Percentiles rank a stretch among this genome's conserved stretches.
Evolutionary conservation across 148 eudicot genomes (phyloP).

Genomic region (Silene conica): DNA sequence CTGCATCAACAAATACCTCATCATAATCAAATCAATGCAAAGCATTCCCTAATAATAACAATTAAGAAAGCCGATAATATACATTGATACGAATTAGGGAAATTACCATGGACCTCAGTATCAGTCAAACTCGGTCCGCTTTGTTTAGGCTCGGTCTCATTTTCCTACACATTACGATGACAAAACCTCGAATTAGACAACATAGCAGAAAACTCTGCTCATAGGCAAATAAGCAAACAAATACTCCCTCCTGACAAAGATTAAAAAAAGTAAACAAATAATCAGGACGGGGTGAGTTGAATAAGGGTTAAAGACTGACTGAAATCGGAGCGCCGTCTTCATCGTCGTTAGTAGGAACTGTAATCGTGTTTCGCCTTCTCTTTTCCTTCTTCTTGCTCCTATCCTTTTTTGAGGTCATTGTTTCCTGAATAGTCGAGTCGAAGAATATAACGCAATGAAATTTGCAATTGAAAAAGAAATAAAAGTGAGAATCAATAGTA

Average conservation of each 20-base stretch:
- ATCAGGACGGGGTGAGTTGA: background rate
- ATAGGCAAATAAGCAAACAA: background rate
- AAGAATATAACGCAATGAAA: background rate
- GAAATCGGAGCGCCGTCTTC: slow-evolving; percentile 5
- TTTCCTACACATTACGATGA: background rate
- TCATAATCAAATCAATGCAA: slow-evolving; percentile 9
- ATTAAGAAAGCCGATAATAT: background rate
- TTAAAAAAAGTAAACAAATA: background rate
- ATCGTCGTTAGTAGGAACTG: too few relatives aligned
- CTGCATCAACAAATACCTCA: slow-evolving; percentile 22
- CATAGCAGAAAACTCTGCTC: too few relatives aligned
- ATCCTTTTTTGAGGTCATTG: background rate
- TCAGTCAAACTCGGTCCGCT: slow-evolving; percentile 28
- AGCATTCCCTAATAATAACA: too few relatives aligned
- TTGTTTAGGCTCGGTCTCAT: slow-evolving; percentile 13
- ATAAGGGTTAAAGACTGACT: background rate
- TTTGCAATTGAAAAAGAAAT: background rate
- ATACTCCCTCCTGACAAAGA: background rate
- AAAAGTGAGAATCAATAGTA: background rate
- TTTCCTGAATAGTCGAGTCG: background rate
- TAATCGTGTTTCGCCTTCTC: background rate
- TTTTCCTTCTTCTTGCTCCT: slow-evolving; percentile 13
- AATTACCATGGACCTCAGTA: slow-evolving; percentile 57
- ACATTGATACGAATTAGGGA: background rate
- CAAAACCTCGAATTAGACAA: background rate